These are phyloP conservation scores for Babesia bovis DNA, from an alignment of 169 alveolate genomes.

Conservation along the genomic window DNA sequence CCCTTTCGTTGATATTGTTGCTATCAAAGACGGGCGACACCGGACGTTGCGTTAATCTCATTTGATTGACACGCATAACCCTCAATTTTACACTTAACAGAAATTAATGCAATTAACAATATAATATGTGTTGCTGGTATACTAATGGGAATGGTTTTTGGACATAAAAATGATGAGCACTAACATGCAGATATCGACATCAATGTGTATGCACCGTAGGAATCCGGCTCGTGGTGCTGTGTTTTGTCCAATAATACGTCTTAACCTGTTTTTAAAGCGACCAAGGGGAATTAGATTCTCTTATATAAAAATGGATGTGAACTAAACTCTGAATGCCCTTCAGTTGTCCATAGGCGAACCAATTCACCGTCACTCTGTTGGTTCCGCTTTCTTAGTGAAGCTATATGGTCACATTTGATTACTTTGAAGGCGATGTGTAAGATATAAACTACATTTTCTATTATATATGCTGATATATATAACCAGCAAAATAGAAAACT, in stretches of 20 bases:
- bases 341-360: neutral
- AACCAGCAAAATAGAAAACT: too few relatives aligned
- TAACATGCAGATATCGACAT: conserved; percentile 13
- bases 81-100: neutral
- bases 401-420: too few relatives aligned
- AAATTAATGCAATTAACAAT: neutral
- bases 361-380: too few relatives aligned
- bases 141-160: too few relatives aligned
- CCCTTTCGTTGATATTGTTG: conserved; percentile 10
- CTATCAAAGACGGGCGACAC: conserved; percentile 45
- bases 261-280: neutral
- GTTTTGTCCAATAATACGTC: neutral
- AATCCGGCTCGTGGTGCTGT: conserved; percentile 11
- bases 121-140: too few relatives aligned
- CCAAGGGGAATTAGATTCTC: too few relatives aligned
- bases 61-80: neutral
- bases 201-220: conserved; percentile 31
- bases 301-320: neutral
- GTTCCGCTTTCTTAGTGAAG: too few relatives aligned
- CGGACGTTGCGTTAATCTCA: conserved; percentile 20
- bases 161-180: neutral
- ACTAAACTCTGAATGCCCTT: neutral
- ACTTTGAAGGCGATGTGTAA: too few relatives aligned
- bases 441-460: too few relatives aligned
- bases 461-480: too few relatives aligned